These are phyloP conservation scores for Fimicolochytrium jonesii DNA, from an alignment of 192 early-diverging fungal species.

Conservation along the genomic window DNA sequence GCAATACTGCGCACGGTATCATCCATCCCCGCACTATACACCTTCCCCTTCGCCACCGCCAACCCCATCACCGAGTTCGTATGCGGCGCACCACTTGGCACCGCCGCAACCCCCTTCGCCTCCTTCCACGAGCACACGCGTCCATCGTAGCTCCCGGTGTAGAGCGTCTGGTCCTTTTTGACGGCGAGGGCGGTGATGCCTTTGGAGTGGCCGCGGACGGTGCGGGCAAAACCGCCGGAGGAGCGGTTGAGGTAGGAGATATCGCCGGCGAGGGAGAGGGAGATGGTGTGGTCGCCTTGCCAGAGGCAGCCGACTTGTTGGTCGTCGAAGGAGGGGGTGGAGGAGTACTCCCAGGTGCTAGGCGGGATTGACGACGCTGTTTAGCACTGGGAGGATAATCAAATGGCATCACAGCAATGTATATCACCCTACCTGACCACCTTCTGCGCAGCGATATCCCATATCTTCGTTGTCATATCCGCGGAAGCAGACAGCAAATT, in stretches of 20 bases:
- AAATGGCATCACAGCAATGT: no score
- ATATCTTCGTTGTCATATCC: conserved; percentile 84
- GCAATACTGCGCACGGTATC: conserved; percentile 54
- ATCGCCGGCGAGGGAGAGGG: conserved; percentile 79
- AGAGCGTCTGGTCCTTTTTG: conserved; percentile 53
- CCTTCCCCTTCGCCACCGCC: conserved; percentile 34
- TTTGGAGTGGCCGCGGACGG: conserved; percentile 74
- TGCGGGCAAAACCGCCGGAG: conserved; percentile 44
- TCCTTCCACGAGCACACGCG: conserved; percentile 71
- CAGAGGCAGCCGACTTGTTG: conserved; percentile 95
- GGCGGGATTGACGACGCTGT: background rate
- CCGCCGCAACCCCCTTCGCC: conserved; percentile 30
- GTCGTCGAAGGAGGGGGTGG: conserved; percentile 46
- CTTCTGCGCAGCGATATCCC: conserved; percentile 73
- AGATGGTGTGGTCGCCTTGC: conserved; percentile 70
- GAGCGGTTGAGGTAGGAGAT: conserved; percentile 77
- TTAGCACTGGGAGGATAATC: no score
- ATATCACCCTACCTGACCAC: conserved; percentile 59
- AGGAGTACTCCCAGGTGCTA: conserved; percentile 12
- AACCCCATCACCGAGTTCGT: conserved; percentile 70
- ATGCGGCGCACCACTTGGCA: conserved; percentile 63
- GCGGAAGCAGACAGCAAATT: conserved; percentile 77
- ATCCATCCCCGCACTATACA: conserved; percentile 72
- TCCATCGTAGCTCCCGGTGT: conserved; percentile 91
- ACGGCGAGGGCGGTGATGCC: conserved; percentile 75